These are phyloP conservation scores for Cercospora zeina DNA, from an alignment of 2,329 filamentous ascomycete genomes.

Conservation along the genomic window DNA sequence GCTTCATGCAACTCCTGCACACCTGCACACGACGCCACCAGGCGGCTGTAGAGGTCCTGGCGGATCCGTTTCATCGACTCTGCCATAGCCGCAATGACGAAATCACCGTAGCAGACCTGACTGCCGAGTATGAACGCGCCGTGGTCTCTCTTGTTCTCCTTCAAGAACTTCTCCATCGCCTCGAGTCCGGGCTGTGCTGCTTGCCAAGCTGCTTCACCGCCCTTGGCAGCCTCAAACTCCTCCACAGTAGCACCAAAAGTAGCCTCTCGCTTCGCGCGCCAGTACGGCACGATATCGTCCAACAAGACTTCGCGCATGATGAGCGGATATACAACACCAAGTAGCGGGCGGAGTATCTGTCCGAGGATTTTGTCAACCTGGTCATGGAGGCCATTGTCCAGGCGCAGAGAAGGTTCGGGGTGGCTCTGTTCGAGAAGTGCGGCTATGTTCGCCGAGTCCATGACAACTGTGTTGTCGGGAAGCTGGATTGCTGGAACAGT, in stretches of 20 bases:
- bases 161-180: constrained; percentile 25
- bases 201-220: constrained; percentile 32
- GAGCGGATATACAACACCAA: constrained; percentile 28
- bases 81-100: constrained; percentile 30
- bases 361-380: no score
- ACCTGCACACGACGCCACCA: constrained; percentile 7
- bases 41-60: constrained; percentile 24
- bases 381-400: constrained; percentile 25
- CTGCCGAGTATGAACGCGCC: constrained; percentile 34
- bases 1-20: constrained; percentile 26
- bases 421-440: constrained; percentile 25
- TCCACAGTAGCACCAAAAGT: constrained; percentile 29
- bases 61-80: constrained; percentile 29
- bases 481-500: constrained; percentile 28
- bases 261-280: constrained; percentile 22
- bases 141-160: constrained; percentile 29
- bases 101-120: constrained; percentile 32
- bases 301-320: constrained; percentile 27
- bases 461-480: constrained; percentile 24
- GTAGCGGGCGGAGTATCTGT: constrained; percentile 25
- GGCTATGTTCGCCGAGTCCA: constrained; percentile 32
- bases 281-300: constrained; percentile 34
- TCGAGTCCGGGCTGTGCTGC: constrained; percentile 25
- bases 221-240: constrained; percentile 35
- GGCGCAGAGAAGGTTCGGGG: constrained; percentile 26